Evolutionary conservation across 83 land plant genomes (phyloP), one percentile per base, ranked within the genome.

Genomic region (Thuja plicata): DNA sequence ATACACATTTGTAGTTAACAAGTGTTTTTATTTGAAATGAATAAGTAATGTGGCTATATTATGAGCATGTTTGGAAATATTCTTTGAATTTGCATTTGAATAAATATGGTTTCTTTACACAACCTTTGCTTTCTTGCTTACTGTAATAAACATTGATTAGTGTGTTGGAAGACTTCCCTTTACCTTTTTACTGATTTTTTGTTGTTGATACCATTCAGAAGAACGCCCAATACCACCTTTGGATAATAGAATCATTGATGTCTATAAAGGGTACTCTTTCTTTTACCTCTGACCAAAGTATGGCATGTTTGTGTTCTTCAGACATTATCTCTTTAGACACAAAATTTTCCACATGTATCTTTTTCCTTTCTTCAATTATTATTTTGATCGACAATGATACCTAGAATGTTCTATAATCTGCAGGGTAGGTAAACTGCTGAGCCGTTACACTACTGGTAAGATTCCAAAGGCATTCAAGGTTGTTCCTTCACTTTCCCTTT

Each of bases 391-490:
- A n/a, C 16, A 83, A 83, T 83, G 52, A n/a, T 30, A 83, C 13
- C 1, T n/a, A 43, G 11, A 43, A 82, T 83, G 27, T 83, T 46
- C 12, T 30, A 45, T 48, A 46, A 45, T 83, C 55, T 74, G 92
- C 92, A 98, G 99, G 45, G 99, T 97, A 87, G 99, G 99, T 8
- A 91, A 95, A 88, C 87, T 94, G 73, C 90, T 98, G 57, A 93
- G 93, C 85, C 90, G 93, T 85, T 98, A 94, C 86, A 98, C 95
- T 10, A 88, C 93, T n/a, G 99, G 99, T 11, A 97, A 97, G 88
- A 62, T 98, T 38, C 99, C 99, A 71, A 95, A 95, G 88, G 96
- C 99, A 35, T 94, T 98, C 87, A 97, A 97, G 86, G 95, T 94
- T 74, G 92, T 98, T 24, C 97, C 99, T 32, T 88, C 95, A 10